Base-by-base conservation (phyloP, 129 eudicot genomes). In the Pseudognaphalium luteoalbum region DNA sequence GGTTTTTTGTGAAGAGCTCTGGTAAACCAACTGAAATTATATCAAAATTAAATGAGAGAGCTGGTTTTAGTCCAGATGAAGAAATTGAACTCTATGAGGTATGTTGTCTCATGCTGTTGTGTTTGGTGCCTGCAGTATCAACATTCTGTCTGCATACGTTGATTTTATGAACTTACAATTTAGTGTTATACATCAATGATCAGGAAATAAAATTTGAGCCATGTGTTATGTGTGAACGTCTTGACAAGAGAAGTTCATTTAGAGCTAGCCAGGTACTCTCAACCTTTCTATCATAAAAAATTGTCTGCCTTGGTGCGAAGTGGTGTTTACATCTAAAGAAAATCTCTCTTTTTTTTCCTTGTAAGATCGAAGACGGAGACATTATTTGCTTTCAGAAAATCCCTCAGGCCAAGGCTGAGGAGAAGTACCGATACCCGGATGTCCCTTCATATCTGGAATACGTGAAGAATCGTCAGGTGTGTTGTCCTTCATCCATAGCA, bases 171-270 rank as follows among this genome's bases (percentile, higher is more conserved):
- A 63, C 37, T 74, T 52, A 5, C 72, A 16, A 29, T 62, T 72
- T 71, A 71, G 50, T 20, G 21, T 20, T 16, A 7, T 78, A 64
- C 50, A 33, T 60, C 30, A 22, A 63, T 19, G 73, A 56, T 77
- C 83, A 94, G 99, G 99, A 94, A 81, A 92, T 94, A n/a, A 94
- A 94, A 78, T 91, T 89, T 66, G 97, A 94, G 90, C 99, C 99
- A 35, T 11, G 66, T 68, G 96, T 94, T 73, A 94, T 94, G 99
- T 94, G 99, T 83, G 99, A 91, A 82, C 92, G 83, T 14, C 88
- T 94, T 84, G 94, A 94, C 70, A 91, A 81, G 78, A 80, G 86
- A 76, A 69, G 85, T 35, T 84, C 97, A 70, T 94, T 94, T 65
- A 85, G 96, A 76, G 80, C 82, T 28, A 89, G 96, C 84, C 97